Base-by-base conservation (phyloP, 108 stramenopile genomes). In the Hondaea fermentalgiana region DNA sequence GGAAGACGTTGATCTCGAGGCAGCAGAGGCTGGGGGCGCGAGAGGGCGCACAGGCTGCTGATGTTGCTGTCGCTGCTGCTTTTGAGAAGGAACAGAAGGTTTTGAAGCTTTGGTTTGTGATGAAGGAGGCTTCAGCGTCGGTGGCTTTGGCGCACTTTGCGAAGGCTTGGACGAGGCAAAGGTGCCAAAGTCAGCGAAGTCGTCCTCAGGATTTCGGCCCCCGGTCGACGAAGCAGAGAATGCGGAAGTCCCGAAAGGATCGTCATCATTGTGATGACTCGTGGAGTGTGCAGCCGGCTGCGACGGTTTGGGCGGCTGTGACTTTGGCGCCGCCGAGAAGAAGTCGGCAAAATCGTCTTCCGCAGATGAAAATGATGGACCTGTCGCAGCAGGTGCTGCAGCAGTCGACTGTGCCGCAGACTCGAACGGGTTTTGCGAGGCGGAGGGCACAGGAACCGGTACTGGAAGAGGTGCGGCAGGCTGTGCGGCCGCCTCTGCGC, bases 341-440 rank as follows among this genome's bases (percentile, higher is more conserved):
- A 83, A 83, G 28, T 83, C 76, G 23, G 76, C 76, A 53, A 83
- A 83, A 35, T 83, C 76, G 76, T 83, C 76, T 83, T 83, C 76
- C 1, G 76, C 76, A 6, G n/a, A 25, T 6, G 35, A 14, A 42
- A 69, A 69, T 8, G 64, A 8, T 8, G 64, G 55, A 8, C 55
- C 14, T 8, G 14, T 17, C 0, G 64, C 64, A 14, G 64, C 17
- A 17, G 64, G 64, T 12, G 64, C 25, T 3, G 64, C 25, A 12
- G 42, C 64, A 10, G 64, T 69, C 42, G 64, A 42, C 35, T 69
- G 64, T 12, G 42, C 64, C 12, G 76, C 76, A 12, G 51, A 25
- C 28, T 83, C 76, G 76, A 83, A 83, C 51, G 76, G 76, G 28
- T 83, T 83, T 53, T 83, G 76, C 23, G n/a, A 45, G 28, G 21